Percentiles rank a stretch among this genome's conserved stretches.
Evolutionary conservation across 768 basidiomycete genomes (phyloP).

Genomic region (Auricularia heimuer): DNA sequence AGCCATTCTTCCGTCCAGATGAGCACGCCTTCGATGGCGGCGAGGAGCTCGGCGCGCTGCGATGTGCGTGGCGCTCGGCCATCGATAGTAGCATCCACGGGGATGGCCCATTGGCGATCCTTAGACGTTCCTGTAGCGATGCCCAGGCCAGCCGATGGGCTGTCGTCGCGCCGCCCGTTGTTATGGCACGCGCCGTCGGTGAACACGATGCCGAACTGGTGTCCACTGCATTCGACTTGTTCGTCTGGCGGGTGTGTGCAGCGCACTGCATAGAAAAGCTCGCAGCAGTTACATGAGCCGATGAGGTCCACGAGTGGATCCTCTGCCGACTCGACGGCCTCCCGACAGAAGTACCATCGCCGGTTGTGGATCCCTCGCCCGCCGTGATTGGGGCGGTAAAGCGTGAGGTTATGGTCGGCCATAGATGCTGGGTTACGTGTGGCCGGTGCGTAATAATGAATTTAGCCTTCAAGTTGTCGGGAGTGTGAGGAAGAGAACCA

Average conservation of each 20-base stretch:
- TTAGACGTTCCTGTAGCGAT: slow-evolving; percentile 9
- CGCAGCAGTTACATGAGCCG: background rate
- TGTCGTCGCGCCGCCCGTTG: slow-evolving; percentile 20
- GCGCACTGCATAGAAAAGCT: background rate
- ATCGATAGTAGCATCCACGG: background rate
- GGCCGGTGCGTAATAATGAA: too few relatives aligned
- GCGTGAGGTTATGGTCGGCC: too few relatives aligned
- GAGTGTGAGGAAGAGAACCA: too few relatives aligned
- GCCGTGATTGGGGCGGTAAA: too few relatives aligned
- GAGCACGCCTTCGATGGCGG: background rate
- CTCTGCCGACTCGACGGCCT: background rate
- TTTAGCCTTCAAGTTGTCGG: too few relatives aligned
- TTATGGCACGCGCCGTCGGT: slow-evolving; percentile 25
- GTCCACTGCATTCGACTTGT: slow-evolving; percentile 10
- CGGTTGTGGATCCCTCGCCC: background rate
- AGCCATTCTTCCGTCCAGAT: background rate
- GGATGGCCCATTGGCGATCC: background rate
- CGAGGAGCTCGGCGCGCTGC: background rate
- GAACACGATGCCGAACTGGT: slow-evolving; percentile 22
- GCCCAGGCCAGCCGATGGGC: slow-evolving; percentile 19
- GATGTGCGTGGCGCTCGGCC: background rate
- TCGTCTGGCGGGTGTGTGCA: background rate
- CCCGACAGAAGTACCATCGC: background rate
- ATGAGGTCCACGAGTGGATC: background rate
- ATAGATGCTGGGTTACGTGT: too few relatives aligned